Conservation (phyloP, 148 eudicot species). For the Heliamphora exappendiculata region DNA sequence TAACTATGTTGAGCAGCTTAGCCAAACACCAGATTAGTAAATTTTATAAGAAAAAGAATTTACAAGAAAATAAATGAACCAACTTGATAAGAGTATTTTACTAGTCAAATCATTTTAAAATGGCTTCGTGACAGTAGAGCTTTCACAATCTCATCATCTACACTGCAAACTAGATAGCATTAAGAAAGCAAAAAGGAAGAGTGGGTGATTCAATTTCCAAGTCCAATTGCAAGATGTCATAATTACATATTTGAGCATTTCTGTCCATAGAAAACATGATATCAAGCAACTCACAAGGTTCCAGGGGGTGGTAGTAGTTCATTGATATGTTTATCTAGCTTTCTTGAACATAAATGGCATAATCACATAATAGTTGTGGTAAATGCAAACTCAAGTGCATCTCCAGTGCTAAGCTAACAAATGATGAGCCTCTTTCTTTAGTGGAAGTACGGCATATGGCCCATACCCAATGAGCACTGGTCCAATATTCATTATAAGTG, state of each 20-base stretch:
- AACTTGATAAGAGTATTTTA: background rate
- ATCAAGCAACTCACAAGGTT: background rate
- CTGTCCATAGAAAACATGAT: background rate
- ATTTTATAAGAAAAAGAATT: background rate
- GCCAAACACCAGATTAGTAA: background rate
- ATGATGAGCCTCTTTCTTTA: background rate
- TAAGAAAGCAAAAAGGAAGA: background rate
- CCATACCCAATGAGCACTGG: background rate
- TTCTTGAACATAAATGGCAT: background rate
- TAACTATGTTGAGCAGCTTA: background rate
- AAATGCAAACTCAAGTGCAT: background rate
- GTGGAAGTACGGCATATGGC: background rate
- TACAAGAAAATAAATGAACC: background rate
- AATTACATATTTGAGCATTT: background rate
- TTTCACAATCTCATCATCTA: background rate
- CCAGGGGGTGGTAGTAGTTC: background rate
- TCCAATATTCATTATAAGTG: background rate
- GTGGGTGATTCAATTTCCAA: background rate
- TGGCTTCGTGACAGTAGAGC: background rate
- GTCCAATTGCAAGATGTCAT: background rate
- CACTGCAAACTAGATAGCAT: background rate
- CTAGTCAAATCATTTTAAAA: background rate
- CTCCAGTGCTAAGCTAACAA: background rate
- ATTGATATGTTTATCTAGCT: background rate
- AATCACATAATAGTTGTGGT: background rate